These are phyloP conservation scores for Ogataea hybrid DNA, from an alignment of 1,139 yeast species.

Conservation along the genomic window DNA sequence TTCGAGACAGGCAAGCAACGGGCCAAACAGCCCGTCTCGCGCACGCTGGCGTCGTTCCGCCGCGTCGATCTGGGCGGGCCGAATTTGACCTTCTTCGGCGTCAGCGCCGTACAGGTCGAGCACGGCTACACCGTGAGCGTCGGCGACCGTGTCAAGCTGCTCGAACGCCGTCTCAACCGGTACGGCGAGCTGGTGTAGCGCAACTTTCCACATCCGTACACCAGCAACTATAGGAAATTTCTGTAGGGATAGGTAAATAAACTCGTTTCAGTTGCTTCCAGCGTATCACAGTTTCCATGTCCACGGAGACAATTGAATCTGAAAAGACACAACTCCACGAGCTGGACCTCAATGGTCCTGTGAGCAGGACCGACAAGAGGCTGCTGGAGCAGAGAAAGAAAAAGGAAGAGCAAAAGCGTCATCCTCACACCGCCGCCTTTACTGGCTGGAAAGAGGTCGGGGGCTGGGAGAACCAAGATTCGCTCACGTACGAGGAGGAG, in stretches of 20 bases:
- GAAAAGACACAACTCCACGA: conserved; percentile 7
- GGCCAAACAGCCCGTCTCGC: conserved; percentile 12
- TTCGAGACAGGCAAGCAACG: conserved; percentile 15
- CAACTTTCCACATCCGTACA: conserved; percentile 1
- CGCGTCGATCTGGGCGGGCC: conserved; percentile 22
- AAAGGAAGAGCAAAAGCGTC: conserved; percentile 43
- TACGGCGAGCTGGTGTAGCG: conserved; percentile 14
- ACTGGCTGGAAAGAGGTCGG: conserved; percentile 96
- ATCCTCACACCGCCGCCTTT: conserved; percentile 60
- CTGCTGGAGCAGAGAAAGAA: conserved; percentile 30
- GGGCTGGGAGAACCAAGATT: conserved; percentile 73
- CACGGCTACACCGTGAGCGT: conserved; percentile 15
- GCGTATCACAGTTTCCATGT: conserved; percentile 2
- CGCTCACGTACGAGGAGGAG: conserved; percentile 66
- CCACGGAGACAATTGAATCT: conserved; percentile 3
- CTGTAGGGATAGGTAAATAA: conserved; percentile 4
- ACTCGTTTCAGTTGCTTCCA: conserved; percentile 15
- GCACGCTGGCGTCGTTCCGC: conserved; percentile 20
- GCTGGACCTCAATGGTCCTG: conserved; percentile 26
- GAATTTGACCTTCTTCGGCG: conserved; percentile 18
- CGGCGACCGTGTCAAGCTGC: conserved; percentile 19
- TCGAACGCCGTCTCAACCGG: conserved; percentile 20
- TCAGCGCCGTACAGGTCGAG: conserved; percentile 20
- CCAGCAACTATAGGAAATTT: conserved; percentile 13
- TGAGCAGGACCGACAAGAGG: conserved; percentile 27